Evolutionary conservation across 176 grass and related monocot genomes (phyloP).

Genomic region (Raddia distichophylla): DNA sequence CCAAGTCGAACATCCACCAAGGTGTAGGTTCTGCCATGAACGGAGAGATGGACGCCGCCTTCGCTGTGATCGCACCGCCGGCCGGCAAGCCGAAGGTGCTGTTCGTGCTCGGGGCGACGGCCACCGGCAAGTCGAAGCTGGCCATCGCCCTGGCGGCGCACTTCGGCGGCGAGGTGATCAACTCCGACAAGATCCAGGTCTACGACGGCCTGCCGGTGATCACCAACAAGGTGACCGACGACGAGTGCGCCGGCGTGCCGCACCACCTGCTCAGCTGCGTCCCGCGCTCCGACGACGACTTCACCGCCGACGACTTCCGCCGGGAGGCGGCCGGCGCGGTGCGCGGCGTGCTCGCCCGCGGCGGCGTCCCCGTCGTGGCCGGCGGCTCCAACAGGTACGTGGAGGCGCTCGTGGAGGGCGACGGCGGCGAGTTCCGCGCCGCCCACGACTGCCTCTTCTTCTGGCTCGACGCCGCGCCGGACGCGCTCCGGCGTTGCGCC

Average conservation of each 20-base stretch:
- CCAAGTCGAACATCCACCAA: no score
- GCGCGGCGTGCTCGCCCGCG: constrained; percentile 22
- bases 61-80: background rate
- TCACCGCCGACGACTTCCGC: constrained; percentile 61
- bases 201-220: constrained; percentile 38
- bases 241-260: constrained; percentile 42
- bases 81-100: constrained; percentile 58
- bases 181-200: constrained; percentile 52
- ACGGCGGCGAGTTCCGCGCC: constrained; percentile 10
- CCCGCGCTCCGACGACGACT: constrained; percentile 41
- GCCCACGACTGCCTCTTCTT: constrained; percentile 37
- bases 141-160: constrained; percentile 56
- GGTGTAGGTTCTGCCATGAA: no score
- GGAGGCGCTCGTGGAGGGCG: constrained; percentile 25
- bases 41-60: background rate
- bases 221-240: constrained; percentile 53
- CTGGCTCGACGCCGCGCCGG: constrained; percentile 54
- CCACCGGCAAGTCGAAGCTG: constrained; percentile 76
- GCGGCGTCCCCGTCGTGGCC: constrained; percentile 61
- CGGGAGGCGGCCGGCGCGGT: constrained; percentile 35
- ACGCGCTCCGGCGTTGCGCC: constrained; percentile 44
- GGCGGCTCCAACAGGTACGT: constrained; percentile 62
- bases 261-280: constrained; percentile 46
- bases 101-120: constrained; percentile 70
- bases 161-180: constrained; percentile 63